A percentile compares a stretch with the other conserved stretches of the same genome.
Conservation (phyloP, 192 early-diverging fungal genomes). For the Umbelopsis sp. region DNA sequence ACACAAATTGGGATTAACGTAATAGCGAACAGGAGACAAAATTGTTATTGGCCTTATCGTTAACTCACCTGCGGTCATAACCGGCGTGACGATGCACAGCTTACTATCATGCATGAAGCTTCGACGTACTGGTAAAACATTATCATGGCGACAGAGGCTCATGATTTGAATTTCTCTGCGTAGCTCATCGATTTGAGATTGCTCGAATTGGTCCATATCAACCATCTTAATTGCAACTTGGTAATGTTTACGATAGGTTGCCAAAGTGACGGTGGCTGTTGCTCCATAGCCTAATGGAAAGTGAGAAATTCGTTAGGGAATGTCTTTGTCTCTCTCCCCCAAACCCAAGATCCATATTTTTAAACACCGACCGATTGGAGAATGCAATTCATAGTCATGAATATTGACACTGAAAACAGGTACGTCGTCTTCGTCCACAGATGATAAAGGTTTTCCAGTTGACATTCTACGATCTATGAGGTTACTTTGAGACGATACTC, state of each 20-base stretch:
- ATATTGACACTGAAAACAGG: constrained; percentile 17
- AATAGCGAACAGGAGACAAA: too few species aligned
- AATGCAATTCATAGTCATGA: constrained; percentile 17
- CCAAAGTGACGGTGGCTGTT: constrained; percentile 30
- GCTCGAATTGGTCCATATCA: constrained; percentile 7
- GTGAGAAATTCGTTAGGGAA: not conserved
- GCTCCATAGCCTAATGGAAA: constrained; percentile 30
- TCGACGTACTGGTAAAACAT: constrained; percentile 29
- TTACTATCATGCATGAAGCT: constrained; percentile 32
- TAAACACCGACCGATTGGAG: constrained; percentile 15
- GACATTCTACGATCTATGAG: not conserved
- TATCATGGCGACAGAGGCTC: constrained; percentile 28
- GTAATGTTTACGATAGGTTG: constrained; percentile 18
- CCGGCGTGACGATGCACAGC: constrained; percentile 34
- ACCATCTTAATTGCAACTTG: constrained; percentile 34
- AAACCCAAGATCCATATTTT: not conserved
- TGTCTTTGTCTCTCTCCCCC: not conserved
- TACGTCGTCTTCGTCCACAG: constrained; percentile 2
- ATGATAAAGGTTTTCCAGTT: not conserved
- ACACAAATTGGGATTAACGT: too few species aligned
- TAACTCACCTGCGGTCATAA: constrained; percentile 37
- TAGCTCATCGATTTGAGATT: constrained; percentile 16
- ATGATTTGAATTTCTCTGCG: constrained; percentile 39
- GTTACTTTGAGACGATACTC: constrained; percentile 1
- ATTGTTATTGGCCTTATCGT: too few species aligned